Conservation (phyloP, 495 filamentous ascomycete genomes). For the Daldinia concentrica region DNA sequence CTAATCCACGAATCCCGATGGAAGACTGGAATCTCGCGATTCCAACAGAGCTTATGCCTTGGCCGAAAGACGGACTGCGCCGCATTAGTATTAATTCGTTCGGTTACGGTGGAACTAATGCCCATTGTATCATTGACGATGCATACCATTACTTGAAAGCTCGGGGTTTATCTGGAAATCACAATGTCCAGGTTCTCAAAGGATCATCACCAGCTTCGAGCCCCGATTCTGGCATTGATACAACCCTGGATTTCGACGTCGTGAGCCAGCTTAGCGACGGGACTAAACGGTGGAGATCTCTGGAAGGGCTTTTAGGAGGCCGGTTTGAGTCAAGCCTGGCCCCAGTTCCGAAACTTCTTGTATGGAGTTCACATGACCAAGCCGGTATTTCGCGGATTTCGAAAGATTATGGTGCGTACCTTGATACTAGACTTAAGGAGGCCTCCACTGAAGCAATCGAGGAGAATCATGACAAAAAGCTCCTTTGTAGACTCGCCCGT, state of each 20-base stretch:
- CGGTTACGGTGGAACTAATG: slow-evolving; percentile 20
- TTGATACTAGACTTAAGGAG: background rate
- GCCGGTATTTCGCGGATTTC: background rate
- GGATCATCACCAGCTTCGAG: background rate
- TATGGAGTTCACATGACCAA: background rate
- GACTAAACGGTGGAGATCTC: background rate
- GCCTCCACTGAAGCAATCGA: background rate
- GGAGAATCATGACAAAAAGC: no score
- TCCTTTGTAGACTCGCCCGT: background rate
- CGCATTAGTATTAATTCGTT: slow-evolving; percentile 8
- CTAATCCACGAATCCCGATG: slow-evolving; percentile 48
- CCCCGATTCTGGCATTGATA: background rate
- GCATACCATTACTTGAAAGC: background rate
- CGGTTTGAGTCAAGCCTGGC: background rate
- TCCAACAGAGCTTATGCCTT: background rate
- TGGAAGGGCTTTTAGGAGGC: background rate
- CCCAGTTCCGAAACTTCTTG: background rate
- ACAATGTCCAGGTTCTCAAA: background rate
- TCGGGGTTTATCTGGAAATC: background rate
- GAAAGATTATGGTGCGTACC: background rate
- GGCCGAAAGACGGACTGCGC: background rate
- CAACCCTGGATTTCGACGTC: background rate
- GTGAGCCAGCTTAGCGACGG: background rate
- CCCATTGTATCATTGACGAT: slow-evolving; percentile 14
- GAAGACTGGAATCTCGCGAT: background rate